Evolutionary conservation across 352 stramenopile genomes (phyloP).

Genomic region (Globisporangium barbulae): DNA sequence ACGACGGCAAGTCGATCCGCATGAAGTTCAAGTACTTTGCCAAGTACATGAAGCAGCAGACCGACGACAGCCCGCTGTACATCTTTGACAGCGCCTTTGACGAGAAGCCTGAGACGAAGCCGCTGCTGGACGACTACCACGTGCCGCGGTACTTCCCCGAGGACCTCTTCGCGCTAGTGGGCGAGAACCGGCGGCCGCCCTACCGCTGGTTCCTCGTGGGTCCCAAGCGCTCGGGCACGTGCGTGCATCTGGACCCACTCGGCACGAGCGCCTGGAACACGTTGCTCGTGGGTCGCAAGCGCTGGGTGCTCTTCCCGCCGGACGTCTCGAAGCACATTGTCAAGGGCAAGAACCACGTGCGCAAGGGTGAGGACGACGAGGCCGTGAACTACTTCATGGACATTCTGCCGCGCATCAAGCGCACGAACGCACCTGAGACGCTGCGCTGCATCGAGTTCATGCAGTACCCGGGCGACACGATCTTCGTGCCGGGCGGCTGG

Average conservation of each 20-base stretch:
- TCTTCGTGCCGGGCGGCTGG: conserved; percentile 92
- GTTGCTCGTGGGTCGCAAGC: conserved; percentile 92
- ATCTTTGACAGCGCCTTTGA: conserved; percentile 97
- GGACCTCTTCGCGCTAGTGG: conserved; percentile 81
- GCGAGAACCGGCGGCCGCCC: conserved; percentile 86
- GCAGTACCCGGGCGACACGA: conserved; percentile 86
- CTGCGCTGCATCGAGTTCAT: conserved; percentile 86
- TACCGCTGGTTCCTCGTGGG: conserved; percentile 97
- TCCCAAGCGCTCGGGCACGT: conserved; percentile 89
- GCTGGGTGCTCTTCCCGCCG: conserved; percentile 96
- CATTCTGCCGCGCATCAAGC: conserved; percentile 89
- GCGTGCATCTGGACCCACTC: conserved; percentile 95
- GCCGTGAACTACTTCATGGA: conserved; percentile 91
- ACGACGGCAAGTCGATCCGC: conserved; percentile 70
- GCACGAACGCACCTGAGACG: conserved; percentile 52
- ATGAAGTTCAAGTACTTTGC: conserved; percentile 86
- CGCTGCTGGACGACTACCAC: conserved; percentile 69
- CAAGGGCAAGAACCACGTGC: conserved; percentile 86
- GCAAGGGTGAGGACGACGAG: conserved; percentile 88
- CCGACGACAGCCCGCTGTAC: conserved; percentile 92
- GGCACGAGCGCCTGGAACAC: conserved; percentile 97
- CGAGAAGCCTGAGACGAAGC: conserved; percentile 74
- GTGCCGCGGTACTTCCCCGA: conserved; percentile 81
- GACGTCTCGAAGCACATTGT: conserved; percentile 68
- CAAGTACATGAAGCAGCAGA: conserved; percentile 69